Base-by-base conservation (phyloP, 2,329 filamentous ascomycete genomes). In the Cytospora piceae region DNA sequence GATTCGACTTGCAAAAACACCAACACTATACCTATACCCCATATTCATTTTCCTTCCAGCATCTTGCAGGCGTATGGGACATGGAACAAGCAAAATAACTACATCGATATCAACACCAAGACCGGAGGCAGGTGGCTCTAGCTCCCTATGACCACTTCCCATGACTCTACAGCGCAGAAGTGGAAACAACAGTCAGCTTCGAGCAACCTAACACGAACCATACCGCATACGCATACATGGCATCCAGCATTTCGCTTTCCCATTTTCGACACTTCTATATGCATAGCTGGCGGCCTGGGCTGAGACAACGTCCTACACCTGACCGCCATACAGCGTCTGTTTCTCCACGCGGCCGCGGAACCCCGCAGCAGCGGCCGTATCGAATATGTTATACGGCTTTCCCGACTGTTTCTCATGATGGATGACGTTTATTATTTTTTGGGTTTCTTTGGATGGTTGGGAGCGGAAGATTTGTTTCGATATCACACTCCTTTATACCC, bases 401-500 rank as follows among this genome's bases (percentile, higher is more conserved):
- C 29, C 32, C 54, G 61, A 49, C 60, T 65, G 29, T 65, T 58
- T 59, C 51, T 67, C 49, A 67, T 58, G 66, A 68, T 58, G 63
- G 59, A 54, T 68, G 63, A 68, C 52, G 66, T 62, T 37, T 65
- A 51, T 53, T 52, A 37, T 32, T 61, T 46, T 24, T 60, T 54
- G 29, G 52, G 14, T 56, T 62, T 37, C 60, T 29, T 64, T 55
- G 54, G 61, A 63, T 59, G 54, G 59, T 49, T 55, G 17, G 55
- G 37, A 65, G 54, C 58, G 51, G 56, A 34, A 58, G 46, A 58
- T 58, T 39, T 61, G 55, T 42, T 65, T 65, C 52, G 63, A 65
- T 67, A 67, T 55, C 63, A 68, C 66, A 57, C 66, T 68, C 66
- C 56, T 68, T 68, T 66, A 62, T 62, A 61, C 63, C 63, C 58